Evolutionary conservation across 106 monocot species (phyloP), one percentile per base, ranked within the genome.

Genomic region (Cymbidium sinense): DNA sequence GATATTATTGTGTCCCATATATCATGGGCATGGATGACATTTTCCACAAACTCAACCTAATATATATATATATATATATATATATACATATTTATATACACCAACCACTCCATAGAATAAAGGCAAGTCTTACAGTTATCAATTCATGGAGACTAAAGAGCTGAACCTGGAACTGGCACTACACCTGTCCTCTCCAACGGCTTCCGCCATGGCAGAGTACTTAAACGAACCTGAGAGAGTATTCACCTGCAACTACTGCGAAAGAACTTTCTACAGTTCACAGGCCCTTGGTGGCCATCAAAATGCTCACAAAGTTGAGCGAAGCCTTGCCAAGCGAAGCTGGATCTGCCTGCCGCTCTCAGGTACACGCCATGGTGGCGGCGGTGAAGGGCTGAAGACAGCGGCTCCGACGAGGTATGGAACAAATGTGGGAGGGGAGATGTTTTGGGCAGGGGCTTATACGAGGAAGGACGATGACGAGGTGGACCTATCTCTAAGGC

Each of bases 231-330:
- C 79, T 3, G 50, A 11, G 7, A 43, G 77, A 64, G 30, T 77
- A n/a, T 84, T 84, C 62, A 7, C 80, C 19, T 84, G 84, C 76
- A 80, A 64, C 70, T 84, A 77, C 80, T 84, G 84, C 84, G 21
- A 43, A 5, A 67, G 80, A 31, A 84, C 76, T 52, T 84, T 84
- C 70, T 51, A 50, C 70, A 84, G 76, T 43, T 88, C 90, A 0
- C 93, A 93, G 34, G 93, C 93, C 1, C 89, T 93, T 13, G 89
- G 93, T n/a, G 93, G 87, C 18, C 80, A 93, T 83, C 83, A 85
- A 69, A 89, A 87, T 61, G 89, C 83, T 17, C 85, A 87, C 86
- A 90, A 85, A 77, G 43, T 75, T 33, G 93, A 86, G 73, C 77
- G 93, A 62, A 75, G 55, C 76, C 69, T 84, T 0, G 77, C 71